Conservation (phyloP, 768 basidiomycete species). For the Termitomyces sp. region DNA sequence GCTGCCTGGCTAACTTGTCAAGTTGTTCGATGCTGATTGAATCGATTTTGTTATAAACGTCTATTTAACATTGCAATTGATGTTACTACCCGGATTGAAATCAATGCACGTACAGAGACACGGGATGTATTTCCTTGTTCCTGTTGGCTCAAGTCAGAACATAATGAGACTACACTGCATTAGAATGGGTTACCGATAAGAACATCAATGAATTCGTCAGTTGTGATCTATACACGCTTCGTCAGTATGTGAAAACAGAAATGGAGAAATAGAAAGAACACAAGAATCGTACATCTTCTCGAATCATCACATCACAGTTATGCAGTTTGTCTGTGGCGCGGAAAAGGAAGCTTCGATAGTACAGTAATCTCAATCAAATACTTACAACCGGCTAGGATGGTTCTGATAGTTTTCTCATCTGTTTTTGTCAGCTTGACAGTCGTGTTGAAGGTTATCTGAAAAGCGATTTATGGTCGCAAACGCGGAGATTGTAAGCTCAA, state of each 20-base stretch:
- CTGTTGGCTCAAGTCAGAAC: conserved; percentile 28
- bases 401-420: conserved; percentile 91
- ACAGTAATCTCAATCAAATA: conserved; percentile 3
- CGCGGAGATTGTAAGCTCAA: conserved; percentile 7
- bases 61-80: conserved; percentile 26
- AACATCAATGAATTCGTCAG: conserved; percentile 98
- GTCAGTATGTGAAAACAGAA: not conserved
- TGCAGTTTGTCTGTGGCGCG: conserved; percentile 67
- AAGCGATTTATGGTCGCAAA: conserved; percentile 2
- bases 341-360: not conserved
- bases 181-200: conserved; percentile 60
- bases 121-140: conserved; percentile 91
- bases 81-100: not conserved
- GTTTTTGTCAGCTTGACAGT: conserved; percentile 94
- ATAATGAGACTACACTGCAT: not conserved
- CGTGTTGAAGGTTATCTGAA: conserved; percentile 81
- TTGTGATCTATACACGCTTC: conserved; percentile 61
- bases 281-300: conserved; percentile 71
- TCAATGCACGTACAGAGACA: conserved; percentile 64
- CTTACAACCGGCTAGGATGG: conserved; percentile 85
- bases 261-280: not conserved
- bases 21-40: conserved; percentile 79
- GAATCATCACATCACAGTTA: conserved; percentile 96
- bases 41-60: conserved; percentile 97
- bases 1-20: conserved; percentile 76